Evolutionary conservation across 2,329 filamentous ascomycete genomes (phyloP).

Genomic region (Diaporthe destruens): DNA sequence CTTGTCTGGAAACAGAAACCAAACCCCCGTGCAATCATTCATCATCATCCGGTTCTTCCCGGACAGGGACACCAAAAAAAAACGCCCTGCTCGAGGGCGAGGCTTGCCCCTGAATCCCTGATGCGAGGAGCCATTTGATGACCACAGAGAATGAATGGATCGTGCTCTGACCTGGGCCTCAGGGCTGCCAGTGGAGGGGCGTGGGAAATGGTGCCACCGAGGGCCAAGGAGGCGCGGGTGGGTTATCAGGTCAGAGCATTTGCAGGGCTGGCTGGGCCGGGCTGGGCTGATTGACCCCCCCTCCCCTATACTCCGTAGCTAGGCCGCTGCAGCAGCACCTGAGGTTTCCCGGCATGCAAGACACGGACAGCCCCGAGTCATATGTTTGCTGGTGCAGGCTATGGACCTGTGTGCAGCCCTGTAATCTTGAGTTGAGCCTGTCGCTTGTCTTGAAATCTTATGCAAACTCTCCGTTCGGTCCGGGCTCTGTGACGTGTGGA

Average conservation of each 20-base stretch:
- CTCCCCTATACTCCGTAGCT: too few relatives aligned
- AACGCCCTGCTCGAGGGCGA: neutral
- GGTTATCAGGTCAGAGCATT: constrained; percentile 23
- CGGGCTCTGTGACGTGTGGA: constrained; percentile 16
- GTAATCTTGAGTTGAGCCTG: neutral
- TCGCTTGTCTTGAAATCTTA: neutral
- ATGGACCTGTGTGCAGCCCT: neutral
- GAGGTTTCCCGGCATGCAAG: neutral
- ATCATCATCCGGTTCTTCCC: constrained; percentile 26
- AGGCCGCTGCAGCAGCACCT: neutral
- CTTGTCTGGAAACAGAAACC: neutral
- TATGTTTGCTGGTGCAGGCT: neutral
- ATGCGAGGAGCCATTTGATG: neutral
- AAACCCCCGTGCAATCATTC: neutral
- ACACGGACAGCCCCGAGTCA: constrained; percentile 24
- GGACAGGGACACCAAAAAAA: neutral
- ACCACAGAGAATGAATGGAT: neutral
- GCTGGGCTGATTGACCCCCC: neutral
- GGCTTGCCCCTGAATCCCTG: constrained; percentile 2
- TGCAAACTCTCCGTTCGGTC: constrained; percentile 4
- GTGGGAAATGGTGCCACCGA: constrained; percentile 35
- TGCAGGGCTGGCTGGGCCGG: constrained; percentile 21
- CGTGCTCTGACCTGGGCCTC: constrained; percentile 14
- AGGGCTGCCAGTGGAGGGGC: too few relatives aligned
- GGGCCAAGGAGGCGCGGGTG: constrained; percentile 11